A percentile compares a stretch with the other conserved stretches of the same genome.
These are phyloP conservation scores for Penicillium pancosmium DNA, from an alignment of 495 filamentous ascomycete genomes.

Conservation along the genomic window DNA sequence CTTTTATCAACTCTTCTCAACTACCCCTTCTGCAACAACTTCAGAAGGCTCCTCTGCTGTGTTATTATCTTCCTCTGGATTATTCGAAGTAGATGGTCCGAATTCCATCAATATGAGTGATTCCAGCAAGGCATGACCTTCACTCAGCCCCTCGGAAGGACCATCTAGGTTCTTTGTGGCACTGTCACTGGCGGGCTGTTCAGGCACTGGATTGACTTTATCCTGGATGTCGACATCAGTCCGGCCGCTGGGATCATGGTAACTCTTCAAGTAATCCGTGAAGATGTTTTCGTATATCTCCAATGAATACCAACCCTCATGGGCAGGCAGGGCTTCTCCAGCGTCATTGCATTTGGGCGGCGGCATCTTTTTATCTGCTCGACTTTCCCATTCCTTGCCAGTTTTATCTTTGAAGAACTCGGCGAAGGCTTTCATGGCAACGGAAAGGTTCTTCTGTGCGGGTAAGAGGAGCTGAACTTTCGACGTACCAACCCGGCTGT, in stretches of 20 bases:
- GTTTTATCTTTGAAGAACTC: constrained; percentile 60
- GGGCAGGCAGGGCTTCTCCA: constrained; percentile 29
- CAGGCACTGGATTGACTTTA: neutral
- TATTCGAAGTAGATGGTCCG: neutral
- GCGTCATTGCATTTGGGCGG: constrained; percentile 22
- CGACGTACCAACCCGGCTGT: constrained; percentile 32
- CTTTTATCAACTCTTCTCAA: too few species aligned
- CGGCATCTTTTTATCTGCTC: constrained; percentile 26
- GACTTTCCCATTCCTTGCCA: constrained; percentile 57
- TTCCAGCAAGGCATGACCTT: neutral
- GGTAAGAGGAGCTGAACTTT: constrained; percentile 35
- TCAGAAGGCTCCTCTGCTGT: neutral
- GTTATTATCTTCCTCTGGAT: neutral
- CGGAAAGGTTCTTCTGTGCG: constrained; percentile 28
- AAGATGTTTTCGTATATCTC: constrained; percentile 26
- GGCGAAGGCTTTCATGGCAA: constrained; percentile 51
- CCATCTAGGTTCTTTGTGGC: neutral
- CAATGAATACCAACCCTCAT: constrained; percentile 39
- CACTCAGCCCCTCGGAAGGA: neutral
- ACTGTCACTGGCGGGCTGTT: neutral
- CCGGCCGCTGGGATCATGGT: neutral
- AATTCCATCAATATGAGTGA: neutral
- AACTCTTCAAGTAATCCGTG: constrained; percentile 22
- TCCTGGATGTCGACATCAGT: neutral
- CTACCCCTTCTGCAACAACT: too few species aligned